Base-by-base conservation (phyloP, 163 green algal genomes). In the Scenedesmus sp. region DNA sequence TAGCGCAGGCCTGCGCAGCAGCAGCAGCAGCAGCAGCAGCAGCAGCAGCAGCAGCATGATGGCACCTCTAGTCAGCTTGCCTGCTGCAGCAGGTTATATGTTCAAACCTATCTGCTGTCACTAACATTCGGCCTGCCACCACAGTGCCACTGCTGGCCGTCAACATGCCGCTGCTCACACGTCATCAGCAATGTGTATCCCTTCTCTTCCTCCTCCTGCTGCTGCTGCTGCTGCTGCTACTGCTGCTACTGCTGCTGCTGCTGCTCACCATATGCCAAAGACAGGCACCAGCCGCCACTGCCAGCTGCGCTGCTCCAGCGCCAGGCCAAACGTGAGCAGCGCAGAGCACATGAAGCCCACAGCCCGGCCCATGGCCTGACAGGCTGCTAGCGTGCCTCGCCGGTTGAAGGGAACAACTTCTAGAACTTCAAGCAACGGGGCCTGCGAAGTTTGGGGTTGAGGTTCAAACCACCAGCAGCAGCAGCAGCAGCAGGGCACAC, bases 201-300 rank as follows among this genome's bases (percentile, higher is more conserved):
- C 34, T 46, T 0, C 34, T 46, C 34, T 0, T 46, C 34, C 34
- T 46, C 34, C 34, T 46, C 34, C 34, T 46, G 0, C 34, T 46
- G 0, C 34, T 46, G 34, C 34, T 46, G 34, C 34, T 46, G 34
- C 34, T 46, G 34, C n/a, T n/a, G n/a, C n/a, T n/a, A n/a, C 2
- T 13, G 62, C 62, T 73, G 62, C 62, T 73, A 12, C 64, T 73
- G 66, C 66, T 4, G 66, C 66, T 26, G 66, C 66, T 26, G 66
- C 20, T 23, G 12, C 81, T 7, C 23, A 56, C 84, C 84, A 76
- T 10, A 88, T 59, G 56, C 59, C 84, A 59, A 88, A 88, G 10
- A 88, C 4, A 0, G 84, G 84, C 59, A 88, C 84, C n/a, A 88
- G 84, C 84, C 84, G n/a, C 84, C 84, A 88, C 9, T 54, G 23